Base-by-base conservation (phyloP, 2,329 filamentous ascomycete species). In the Bipolaris victoriae region DNA sequence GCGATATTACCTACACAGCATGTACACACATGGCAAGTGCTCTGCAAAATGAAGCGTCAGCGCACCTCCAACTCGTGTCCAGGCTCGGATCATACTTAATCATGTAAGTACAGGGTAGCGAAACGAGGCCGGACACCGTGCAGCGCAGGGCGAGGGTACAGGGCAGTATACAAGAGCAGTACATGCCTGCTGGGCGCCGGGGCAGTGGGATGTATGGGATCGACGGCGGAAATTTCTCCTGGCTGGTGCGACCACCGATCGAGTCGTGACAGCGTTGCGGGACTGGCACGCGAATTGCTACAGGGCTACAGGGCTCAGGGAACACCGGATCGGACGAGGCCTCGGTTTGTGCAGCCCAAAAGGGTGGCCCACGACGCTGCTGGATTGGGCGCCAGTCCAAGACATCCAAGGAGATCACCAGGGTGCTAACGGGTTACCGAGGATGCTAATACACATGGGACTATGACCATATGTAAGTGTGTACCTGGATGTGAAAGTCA, bases 161-260 rank as follows among this genome's bases (percentile, higher is more conserved):
- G 24, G 41, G 55, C 26, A 55, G 48, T 40, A 52, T 58, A 68
- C 65, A 57, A 43, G 18, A 35, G 26, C 63, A 65, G 57, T 52
- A 63, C 22, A 39, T 13, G 37, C 18, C 18, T 18, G 7, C 7
- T 18, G 31, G 5, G 26, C 26, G 16, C 47, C 57, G 48, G 43
- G 57, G 50, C 49, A 51, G 55, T 61, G 56, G 57, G 57, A 63
- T 46, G 49, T 57, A 45, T 59, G 55, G 61, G 63, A 60, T 62
- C 57, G 48, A 62, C 49, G 22, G 48, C 53, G 55, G 56, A 56
- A 55, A 52, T 45, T 58, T 55, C 37, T 41, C 39, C 39, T 41
- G 40, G 41, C 10, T 64, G 52, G 63, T 69, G 56, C 49, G 54
- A 68, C 68, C 51, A 59, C 55, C 52, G 58, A 62, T 52, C 46